Percentiles rank a stretch among this genome's conserved stretches.
Evolutionary conservation across 2,329 filamentous ascomycete species (phyloP).

Genomic region (Colletotrichum viniferum): DNA sequence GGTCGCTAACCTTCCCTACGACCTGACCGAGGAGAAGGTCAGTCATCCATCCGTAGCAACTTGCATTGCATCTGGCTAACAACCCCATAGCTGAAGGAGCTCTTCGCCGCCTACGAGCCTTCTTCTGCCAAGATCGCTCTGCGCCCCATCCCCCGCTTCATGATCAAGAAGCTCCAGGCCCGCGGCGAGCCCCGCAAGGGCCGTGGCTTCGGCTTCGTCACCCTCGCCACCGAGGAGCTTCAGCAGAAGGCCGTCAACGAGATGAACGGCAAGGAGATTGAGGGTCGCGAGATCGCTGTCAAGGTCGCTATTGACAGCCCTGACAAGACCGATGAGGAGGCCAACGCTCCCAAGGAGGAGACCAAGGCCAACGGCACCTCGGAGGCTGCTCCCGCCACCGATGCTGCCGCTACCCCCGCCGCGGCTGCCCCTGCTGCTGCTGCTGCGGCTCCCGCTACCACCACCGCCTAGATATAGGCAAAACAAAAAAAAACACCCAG

Average conservation of each 20-base stretch:
- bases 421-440: conserved; percentile 25
- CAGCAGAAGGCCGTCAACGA: conserved; percentile 96
- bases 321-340: conserved; percentile 91
- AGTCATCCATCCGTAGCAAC: conserved; percentile 29
- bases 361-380: conserved; percentile 48
- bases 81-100: conserved; percentile 82
- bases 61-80: conserved; percentile 24
- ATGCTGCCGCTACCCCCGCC: conserved; percentile 25
- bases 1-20: conserved; percentile 99
- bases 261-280: conserved; percentile 99
- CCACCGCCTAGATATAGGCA: conserved; percentile 32
- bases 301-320: conserved; percentile 99
- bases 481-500: not conserved
- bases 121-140: conserved; percentile 98
- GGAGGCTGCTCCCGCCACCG: conserved; percentile 30
- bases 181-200: conserved; percentile 98
- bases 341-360: conserved; percentile 57
- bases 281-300: conserved; percentile 98
- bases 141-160: conserved; percentile 97
- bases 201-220: conserved; percentile 98
- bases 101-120: conserved; percentile 91
- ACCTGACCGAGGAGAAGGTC: conserved; percentile 97
- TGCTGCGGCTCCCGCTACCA: conserved; percentile 26
- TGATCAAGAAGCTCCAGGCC: conserved; percentile 99
- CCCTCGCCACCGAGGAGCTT: conserved; percentile 89